A percentile compares a stretch with the other conserved stretches of the same genome.
Conservation (phyloP, 1,284 basidiomycete species). For the Leccinum solheimii region DNA sequence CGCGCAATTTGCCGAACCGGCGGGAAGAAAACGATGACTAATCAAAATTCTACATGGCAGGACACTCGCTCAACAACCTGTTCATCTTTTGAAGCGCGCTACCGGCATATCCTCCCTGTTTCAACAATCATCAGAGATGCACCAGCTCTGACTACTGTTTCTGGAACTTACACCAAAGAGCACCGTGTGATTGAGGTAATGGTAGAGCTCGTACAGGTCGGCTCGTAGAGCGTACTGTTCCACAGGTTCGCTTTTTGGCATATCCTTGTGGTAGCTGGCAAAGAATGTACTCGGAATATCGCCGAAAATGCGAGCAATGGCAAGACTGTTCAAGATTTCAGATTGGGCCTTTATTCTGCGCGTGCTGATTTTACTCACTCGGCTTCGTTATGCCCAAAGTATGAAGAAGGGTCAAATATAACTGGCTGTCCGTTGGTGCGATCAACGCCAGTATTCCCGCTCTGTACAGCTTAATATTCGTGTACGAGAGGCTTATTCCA, state of each 20-base stretch:
- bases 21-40: conserved; percentile 11
- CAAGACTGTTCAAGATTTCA: conserved; percentile 50
- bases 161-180: conserved; percentile 62
- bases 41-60: conserved; percentile 15
- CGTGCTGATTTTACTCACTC: conserved; percentile 54
- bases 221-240: conserved; percentile 69
- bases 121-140: conserved; percentile 1
- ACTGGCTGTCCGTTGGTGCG: conserved; percentile 56
- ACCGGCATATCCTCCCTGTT: conserved; percentile 57
- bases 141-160: not conserved
- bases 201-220: conserved; percentile 82
- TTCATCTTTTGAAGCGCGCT: conserved; percentile 60
- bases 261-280: conserved; percentile 67
- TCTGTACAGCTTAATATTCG: conserved; percentile 42
- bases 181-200: conserved; percentile 83
- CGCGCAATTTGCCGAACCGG: not conserved
- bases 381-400: conserved; percentile 85
- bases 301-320: conserved; percentile 83
- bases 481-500: not conserved
- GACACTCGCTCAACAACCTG: conserved; percentile 41
- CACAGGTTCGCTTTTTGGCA: conserved; percentile 68
- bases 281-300: conserved; percentile 76
- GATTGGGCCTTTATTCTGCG: not conserved
- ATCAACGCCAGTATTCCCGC: conserved; percentile 71
- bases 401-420: conserved; percentile 82